Evolutionary conservation across 495 filamentous ascomycete genomes (phyloP), one percentile per base, ranked within the genome.

Genomic region (Symbiotaphrina buchneri): DNA sequence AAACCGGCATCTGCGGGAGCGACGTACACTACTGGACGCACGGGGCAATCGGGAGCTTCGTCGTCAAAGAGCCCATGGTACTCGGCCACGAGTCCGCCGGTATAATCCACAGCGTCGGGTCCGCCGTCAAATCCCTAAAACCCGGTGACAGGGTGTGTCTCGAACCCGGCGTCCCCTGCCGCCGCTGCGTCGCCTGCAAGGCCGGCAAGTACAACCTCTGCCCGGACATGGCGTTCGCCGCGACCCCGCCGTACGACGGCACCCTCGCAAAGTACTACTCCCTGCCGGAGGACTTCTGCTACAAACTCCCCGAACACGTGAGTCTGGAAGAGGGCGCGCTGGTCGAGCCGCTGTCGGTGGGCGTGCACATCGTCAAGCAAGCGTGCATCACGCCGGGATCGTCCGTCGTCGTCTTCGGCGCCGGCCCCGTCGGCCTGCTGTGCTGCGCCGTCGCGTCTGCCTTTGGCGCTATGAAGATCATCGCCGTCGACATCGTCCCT

Each of bases 201-300:
- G 55, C 57, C 27, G 74, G 74, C 17, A 59, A 79, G 31, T 87
- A 90, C 48, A 92, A 90, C 49, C 77, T 92, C 53, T 92, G 81
- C 59, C 56, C 59, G n/a, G 48, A 53, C 6, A 73, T 92, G 66
- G 58, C 55, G 29, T 92, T 91, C 52, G 22, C 22, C 22, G 22
- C 22, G 7, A 25, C 22, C 22, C 13, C n/a, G 17, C 14, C 14
- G 18, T 8, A 20, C 26, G 21, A 8, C 25, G 16, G 22, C 18
- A 35, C 3, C 35, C 16, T 18, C 6, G 8, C 14, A n/a, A 4
- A 10, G 21, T 26, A 26, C 5, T 19, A 10, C n/a, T 17, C 20
- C 10, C 15, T 23, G 23, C 30, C 16, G 39, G 49, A 34, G 48
- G 31, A 47, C 17, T 40, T 52, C 40, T 44, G 44, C 36, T 42